Evolutionary conservation across 768 basidiomycete genomes (phyloP), one percentile per base, ranked within the genome.

Genomic region (Naganishia onofrii): DNA sequence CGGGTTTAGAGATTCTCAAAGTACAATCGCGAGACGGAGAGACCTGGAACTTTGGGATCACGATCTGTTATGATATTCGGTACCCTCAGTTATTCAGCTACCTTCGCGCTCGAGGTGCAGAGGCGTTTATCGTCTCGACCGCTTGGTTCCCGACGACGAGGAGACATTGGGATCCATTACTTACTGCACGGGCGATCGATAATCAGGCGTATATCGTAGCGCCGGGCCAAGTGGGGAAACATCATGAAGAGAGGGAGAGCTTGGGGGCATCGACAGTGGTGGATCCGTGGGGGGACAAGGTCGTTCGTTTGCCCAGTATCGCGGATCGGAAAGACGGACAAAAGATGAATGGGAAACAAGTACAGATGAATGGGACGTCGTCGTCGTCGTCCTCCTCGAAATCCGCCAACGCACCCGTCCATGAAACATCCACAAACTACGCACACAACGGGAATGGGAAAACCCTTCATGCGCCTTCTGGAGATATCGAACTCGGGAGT

Each of bases 61-160:
- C 68, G 1, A 69, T 69, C 57, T 69, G 68, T 29, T 69, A 69
- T 31, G 68, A 69, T 57, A 46, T 69, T 32, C 68, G 68, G 4
- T 69, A 69, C 57, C 68, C 68, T 2, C 56, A 69, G 58, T 29
- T 69, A 42, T 69, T 44, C 56, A 36, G 32, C 21, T 46, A 60
- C 31, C 68, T 69, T 15, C 56, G 68, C 23, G 54, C 56, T 19
- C 56, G 57, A n/a, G 36, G 58, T 15, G 68, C 68, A 1, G 68
- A 69, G 32, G 68, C 57, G 31, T 57, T 51, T 21, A 63, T 69
- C n/a, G 19, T 69, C 21, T 58, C 68, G 19, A 54, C 68, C 7
- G 56, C 56, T 6, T 69, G 68, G 68, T 69, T 69, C 56, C 46
- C 58, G 28, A 48, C 57, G 1, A 69, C 68, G 9, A 2, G 68